Evolutionary conservation across 371 early-diverging fungal genomes (phyloP).

Genomic region (Rhizopus stolonifer): DNA sequence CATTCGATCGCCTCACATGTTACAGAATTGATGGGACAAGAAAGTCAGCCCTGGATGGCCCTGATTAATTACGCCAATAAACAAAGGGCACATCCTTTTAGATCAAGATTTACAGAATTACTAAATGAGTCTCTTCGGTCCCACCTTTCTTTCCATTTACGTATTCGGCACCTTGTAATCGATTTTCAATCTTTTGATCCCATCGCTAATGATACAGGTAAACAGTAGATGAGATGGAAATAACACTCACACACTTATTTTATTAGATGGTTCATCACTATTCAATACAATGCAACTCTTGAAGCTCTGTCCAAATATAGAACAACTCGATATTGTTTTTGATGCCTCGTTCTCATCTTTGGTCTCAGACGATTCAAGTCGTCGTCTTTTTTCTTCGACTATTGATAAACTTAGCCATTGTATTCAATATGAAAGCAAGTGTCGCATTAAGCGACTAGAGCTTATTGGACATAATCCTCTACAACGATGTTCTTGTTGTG

Average conservation of each 20-base stretch:
- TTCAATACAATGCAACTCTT: constrained; percentile 6
- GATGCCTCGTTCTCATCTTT: constrained; percentile 18
- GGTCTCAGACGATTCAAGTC: background rate
- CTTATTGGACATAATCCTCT: constrained; percentile 21
- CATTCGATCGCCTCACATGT: constrained; percentile 10
- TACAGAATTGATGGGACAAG: background rate
- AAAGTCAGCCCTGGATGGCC: constrained; percentile 5
- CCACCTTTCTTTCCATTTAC: constrained; percentile 6
- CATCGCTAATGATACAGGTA: constrained; percentile 1
- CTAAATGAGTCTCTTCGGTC: constrained; percentile 9
- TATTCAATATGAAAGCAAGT: background rate
- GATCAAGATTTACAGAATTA: constrained; percentile 5
- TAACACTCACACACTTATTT: background rate
- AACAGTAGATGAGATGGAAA: too few relatives aligned
- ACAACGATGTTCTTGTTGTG: constrained; percentile 30
- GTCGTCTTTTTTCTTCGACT: background rate
- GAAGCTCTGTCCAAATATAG: constrained; percentile 11
- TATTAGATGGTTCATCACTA: constrained; percentile 4
- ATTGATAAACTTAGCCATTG: background rate
- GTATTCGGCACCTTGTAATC: constrained; percentile 17
- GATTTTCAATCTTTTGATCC: constrained; percentile 23
- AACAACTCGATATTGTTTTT: constrained; percentile 23
- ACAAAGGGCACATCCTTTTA: constrained; percentile 15
- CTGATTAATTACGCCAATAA: constrained; percentile 12
- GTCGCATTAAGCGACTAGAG: constrained; percentile 14